Evolutionary conservation across 352 stramenopile species (phyloP).

Genomic region (Phytophthora pistaciae): DNA sequence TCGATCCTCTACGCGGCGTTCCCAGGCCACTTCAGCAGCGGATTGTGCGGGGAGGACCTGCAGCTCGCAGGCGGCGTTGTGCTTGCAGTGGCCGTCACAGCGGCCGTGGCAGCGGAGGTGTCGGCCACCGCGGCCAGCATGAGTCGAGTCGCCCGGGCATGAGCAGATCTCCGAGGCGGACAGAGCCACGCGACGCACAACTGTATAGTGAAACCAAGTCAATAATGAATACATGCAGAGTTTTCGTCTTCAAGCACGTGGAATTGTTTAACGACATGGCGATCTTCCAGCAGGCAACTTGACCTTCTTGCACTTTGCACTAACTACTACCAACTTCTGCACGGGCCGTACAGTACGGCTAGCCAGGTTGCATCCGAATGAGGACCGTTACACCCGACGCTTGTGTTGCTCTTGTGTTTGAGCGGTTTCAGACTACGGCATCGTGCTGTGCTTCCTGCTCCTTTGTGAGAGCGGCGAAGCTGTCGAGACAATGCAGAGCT

Average conservation of each 20-base stretch:
- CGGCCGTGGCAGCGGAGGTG: constrained; percentile 25
- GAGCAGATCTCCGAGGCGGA: constrained; percentile 5
- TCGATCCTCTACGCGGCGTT: constrained; percentile 30
- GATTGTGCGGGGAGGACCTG: constrained; percentile 30
- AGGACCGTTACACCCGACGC: not conserved
- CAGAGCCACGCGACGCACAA: constrained; percentile 12
- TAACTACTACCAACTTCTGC: not conserved
- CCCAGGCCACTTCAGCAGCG: constrained; percentile 29
- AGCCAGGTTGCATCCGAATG: not conserved
- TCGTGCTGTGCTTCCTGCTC: not conserved
- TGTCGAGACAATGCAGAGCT: constrained; percentile 23
- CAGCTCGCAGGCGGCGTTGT: constrained; percentile 31
- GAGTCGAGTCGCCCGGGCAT: constrained; percentile 15
- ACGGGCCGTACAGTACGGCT: too few species aligned
- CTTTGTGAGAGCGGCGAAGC: not conserved
- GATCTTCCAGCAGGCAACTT: not conserved
- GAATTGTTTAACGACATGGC: constrained; percentile 16
- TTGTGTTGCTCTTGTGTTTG: constrained; percentile 3
- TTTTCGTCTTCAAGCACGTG: constrained; percentile 15
- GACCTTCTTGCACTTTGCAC: not conserved
- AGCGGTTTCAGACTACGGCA: constrained; percentile 12
- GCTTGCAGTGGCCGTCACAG: constrained; percentile 24
- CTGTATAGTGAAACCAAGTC: constrained; percentile 29
- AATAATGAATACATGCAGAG: constrained; percentile 7
- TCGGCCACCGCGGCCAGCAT: constrained; percentile 27